Base-by-base conservation (phyloP, 2,329 filamentous ascomycete species). In the Fusarium poae region DNA sequence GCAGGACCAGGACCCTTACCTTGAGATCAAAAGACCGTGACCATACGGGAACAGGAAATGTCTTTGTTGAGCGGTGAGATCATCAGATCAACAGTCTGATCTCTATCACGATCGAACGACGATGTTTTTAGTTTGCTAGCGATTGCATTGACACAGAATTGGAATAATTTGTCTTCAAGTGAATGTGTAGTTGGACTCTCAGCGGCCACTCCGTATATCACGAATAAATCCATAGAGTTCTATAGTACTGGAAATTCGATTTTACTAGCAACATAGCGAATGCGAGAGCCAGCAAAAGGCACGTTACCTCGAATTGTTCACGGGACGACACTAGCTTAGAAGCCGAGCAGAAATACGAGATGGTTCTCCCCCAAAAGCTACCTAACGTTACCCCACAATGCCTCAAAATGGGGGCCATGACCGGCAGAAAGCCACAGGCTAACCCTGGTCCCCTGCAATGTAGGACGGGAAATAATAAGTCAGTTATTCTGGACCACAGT, bases 331-430 rank as follows among this genome's bases (percentile, higher is more conserved):
- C 57, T 66, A 66, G 62, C 39, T 58, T 48, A 10, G n/a, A 55
- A 39, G 42, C 52, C 50, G 44, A 54, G 45, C 32, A 62, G 52
- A 55, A 72, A 73, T 73, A 73, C 68, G 71, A 72, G 71, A 55
- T 59, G 50, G 25, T 39, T 39, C 29, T 60, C 30, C 12, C 20
- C 62, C 42, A 65, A 49, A 63, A 65, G 27, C 56, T 53, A 56
- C 53, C 62, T 20, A 63, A 57, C 35, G 15, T 46, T 65, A 58
- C 71, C 71, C 71, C 71, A 72, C 68, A 73, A 58, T 46, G 49
- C 42, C 49, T 48, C 52, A 37, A 52, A 64, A 40, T 48, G 58
- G 65, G 32, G 52, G 21, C 42, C 51, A 62, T 67, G 25, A 62
- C 57, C 57, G 42, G 57, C 42, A 63, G 62, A 62, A 32, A 21